Evolutionary conservation across 1,284 basidiomycete species (phyloP).

Genomic region (Melampsora americana): DNA sequence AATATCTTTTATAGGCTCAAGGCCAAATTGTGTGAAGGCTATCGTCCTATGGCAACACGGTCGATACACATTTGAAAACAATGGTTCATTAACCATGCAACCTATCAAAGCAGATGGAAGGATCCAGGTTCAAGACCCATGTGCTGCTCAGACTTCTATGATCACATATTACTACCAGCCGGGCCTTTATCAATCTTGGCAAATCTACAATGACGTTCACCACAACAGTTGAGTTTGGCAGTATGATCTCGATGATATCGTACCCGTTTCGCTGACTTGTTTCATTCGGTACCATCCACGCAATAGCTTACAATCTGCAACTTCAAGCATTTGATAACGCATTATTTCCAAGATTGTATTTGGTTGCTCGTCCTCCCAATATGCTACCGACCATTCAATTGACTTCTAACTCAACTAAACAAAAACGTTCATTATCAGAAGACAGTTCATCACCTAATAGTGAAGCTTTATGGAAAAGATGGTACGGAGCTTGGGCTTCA

Average conservation of each 20-base stretch:
- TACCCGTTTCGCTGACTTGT: background rate
- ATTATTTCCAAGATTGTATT: conserved; percentile 30
- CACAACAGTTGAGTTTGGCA: conserved; percentile 29
- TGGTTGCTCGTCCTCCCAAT: conserved; percentile 29
- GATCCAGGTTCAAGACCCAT: conserved; percentile 46
- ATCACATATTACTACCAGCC: conserved; percentile 46
- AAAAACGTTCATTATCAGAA: conserved; percentile 14
- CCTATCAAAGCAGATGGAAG: conserved; percentile 49
- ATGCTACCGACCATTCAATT: conserved; percentile 39
- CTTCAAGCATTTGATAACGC: conserved; percentile 40
- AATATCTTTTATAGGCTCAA: conserved; percentile 38
- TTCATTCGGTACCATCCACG: background rate
- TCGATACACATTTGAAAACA: conserved; percentile 49
- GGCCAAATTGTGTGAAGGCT: conserved; percentile 50
- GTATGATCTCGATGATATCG: background rate
- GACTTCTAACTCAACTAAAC: conserved; percentile 19
- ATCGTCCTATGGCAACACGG: conserved; percentile 54
- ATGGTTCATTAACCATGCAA: conserved; percentile 47
- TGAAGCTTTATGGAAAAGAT: conserved; percentile 29
- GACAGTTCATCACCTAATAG: background rate
- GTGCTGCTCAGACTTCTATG: conserved; percentile 45
- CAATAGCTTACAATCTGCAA: conserved; percentile 36
- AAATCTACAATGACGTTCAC: conserved; percentile 41
- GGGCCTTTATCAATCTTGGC: conserved; percentile 28
- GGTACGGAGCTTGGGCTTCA: conserved; percentile 36